phyloP scores from a whole-genome alignment of 345 rosid genomes.

The Geranium rotundifolium region DNA sequence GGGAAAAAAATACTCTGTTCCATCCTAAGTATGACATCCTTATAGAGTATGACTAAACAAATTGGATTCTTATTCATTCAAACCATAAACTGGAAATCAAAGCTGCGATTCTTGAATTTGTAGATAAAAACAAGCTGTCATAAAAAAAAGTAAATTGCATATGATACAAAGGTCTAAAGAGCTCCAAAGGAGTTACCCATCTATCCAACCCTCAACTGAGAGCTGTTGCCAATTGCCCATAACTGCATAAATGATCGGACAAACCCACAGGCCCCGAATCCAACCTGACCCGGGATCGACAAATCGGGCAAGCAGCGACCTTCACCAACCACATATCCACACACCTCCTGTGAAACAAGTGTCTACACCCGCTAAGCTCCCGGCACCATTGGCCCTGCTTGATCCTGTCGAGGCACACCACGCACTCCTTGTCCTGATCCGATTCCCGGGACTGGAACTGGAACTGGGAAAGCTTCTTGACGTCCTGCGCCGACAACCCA shows the following conservation, averaged over 20 bases:
- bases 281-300: conserved; percentile 38
- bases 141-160: no score
- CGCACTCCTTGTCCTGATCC: conserved; percentile 35
- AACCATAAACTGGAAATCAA: no score
- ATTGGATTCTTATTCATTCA: no score
- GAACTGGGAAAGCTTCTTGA: conserved; percentile 56
- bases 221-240: not conserved
- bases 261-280: conserved; percentile 6
- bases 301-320: conserved; percentile 61
- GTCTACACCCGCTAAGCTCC: conserved; percentile 55
- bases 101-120: no score
- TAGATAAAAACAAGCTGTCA: no score
- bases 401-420: conserved; percentile 63
- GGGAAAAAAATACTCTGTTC: no score
- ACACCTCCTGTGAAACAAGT: conserved; percentile 67
- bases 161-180: not conserved
- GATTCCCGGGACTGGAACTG: conserved; percentile 22
- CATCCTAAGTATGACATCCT: no score
- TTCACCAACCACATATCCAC: conserved; percentile 74
- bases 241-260: not conserved
- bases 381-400: conserved; percentile 83
- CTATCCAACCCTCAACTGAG: not conserved
- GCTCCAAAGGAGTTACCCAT: not conserved
- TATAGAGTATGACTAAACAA: no score
- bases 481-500: conserved; percentile 37